Conservation (phyloP, 352 stramenopile species). For the Pilasporangium apinafurcum region DNA sequence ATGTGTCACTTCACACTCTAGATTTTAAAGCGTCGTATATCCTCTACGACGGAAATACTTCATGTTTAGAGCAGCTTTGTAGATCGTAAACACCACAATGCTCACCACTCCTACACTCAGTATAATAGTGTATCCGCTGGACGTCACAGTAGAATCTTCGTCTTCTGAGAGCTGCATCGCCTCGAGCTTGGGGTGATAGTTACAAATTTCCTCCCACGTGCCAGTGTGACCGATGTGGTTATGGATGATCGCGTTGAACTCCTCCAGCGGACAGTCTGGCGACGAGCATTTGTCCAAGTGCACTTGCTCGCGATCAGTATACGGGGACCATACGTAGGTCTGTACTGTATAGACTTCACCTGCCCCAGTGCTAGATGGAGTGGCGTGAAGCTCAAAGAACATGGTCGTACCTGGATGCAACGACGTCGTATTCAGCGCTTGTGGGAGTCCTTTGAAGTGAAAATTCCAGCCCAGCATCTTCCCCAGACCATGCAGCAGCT, state of each 20-base stretch:
- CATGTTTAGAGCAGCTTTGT: slow-evolving; percentile 46
- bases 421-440: slow-evolving; percentile 56
- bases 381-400: slow-evolving; percentile 73
- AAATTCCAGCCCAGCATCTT: slow-evolving; percentile 82
- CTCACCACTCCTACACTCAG: slow-evolving; percentile 35
- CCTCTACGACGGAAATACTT: slow-evolving; percentile 28
- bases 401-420: slow-evolving; percentile 72
- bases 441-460: slow-evolving; percentile 55
- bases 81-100: slow-evolving; percentile 38
- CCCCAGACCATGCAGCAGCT: slow-evolving; percentile 66
- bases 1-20: background rate
- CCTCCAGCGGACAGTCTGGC: slow-evolving; percentile 56
- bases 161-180: background rate
- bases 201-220: slow-evolving; percentile 80
- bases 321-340: slow-evolving; percentile 74
- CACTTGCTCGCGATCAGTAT: slow-evolving; percentile 56
- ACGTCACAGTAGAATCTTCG: slow-evolving; percentile 1
- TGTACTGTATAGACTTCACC: slow-evolving; percentile 57
- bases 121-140: slow-evolving; percentile 29
- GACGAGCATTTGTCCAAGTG: slow-evolving; percentile 74
- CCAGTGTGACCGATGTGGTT: slow-evolving; percentile 59
- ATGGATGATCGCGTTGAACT: slow-evolving; percentile 72
- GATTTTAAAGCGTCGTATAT: slow-evolving; percentile 35
- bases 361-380: slow-evolving; percentile 4
- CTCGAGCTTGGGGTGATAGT: slow-evolving; percentile 35